Conservation (phyloP, 2,329 filamentous ascomycete species). For the Colletotrichum sp. region DNA sequence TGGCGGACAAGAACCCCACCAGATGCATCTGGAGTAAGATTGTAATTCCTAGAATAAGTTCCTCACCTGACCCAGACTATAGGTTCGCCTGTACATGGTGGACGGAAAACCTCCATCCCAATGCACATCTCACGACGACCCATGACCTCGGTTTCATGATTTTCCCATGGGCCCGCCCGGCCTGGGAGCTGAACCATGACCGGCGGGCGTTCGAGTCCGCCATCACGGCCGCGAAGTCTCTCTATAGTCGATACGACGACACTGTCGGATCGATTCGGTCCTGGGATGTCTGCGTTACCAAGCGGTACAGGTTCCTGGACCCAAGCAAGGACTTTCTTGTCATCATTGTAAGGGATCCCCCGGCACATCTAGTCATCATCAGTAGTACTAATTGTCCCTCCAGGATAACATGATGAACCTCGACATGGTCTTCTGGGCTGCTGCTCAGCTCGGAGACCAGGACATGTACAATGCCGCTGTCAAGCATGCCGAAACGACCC, state of each 20-base stretch:
- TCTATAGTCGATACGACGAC: slow-evolving; percentile 39
- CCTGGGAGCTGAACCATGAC: slow-evolving; percentile 45
- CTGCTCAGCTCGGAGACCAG: slow-evolving; percentile 33
- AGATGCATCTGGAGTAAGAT: slow-evolving; percentile 28
- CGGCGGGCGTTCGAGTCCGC: slow-evolving; percentile 36
- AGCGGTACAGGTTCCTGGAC: slow-evolving; percentile 39
- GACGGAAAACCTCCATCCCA: slow-evolving; percentile 39
- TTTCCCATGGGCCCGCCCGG: slow-evolving; percentile 38
- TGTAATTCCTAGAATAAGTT: slow-evolving; percentile 5
- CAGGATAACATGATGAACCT: slow-evolving; percentile 47
- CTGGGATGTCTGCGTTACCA: slow-evolving; percentile 49
- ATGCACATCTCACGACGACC: slow-evolving; percentile 36
- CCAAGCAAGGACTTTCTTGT: slow-evolving; percentile 40
- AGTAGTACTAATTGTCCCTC: not conserved
- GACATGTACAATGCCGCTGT: slow-evolving; percentile 38
- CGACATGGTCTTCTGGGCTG: slow-evolving; percentile 46
- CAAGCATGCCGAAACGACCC: slow-evolving; percentile 42
- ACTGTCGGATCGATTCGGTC: slow-evolving; percentile 40
- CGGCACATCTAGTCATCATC: not conserved
- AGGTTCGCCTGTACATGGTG: slow-evolving; percentile 44
- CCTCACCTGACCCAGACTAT: not conserved
- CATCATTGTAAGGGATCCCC: slow-evolving; percentile 39
- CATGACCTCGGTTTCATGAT: slow-evolving; percentile 52
- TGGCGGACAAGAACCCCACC: slow-evolving; percentile 20
- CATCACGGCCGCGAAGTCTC: slow-evolving; percentile 36